These are phyloP conservation scores for Strigomonas galati DNA, from an alignment of 208 protist species.

Conservation along the genomic window DNA sequence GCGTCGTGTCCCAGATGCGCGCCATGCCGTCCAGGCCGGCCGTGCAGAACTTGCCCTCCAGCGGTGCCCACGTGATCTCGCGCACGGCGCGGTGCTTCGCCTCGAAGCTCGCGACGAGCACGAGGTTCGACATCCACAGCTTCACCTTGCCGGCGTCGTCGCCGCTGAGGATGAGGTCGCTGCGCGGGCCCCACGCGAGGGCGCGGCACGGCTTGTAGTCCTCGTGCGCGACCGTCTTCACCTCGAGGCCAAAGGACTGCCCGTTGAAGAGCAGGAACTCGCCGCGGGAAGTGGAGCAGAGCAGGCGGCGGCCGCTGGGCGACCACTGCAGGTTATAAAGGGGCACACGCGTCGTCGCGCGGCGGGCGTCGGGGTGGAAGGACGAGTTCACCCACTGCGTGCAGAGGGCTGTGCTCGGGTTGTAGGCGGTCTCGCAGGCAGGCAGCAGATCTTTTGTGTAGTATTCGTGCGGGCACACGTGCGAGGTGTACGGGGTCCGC, in stretches of 20 bases:
- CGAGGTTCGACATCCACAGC: slow-evolving; percentile 80
- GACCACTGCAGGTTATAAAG: slow-evolving; percentile 79
- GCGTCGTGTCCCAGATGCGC: slow-evolving; percentile 80
- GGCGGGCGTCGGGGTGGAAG: slow-evolving; percentile 75
- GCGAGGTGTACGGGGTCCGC: slow-evolving; percentile 66
- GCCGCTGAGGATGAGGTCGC: slow-evolving; percentile 79
- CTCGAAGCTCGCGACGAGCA: slow-evolving; percentile 74
- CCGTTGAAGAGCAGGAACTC: slow-evolving; percentile 90
- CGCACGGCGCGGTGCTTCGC: slow-evolving; percentile 78
- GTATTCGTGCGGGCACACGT: slow-evolving; percentile 81
- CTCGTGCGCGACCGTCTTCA: slow-evolving; percentile 84
- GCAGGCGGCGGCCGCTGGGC: slow-evolving; percentile 70
- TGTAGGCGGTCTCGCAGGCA: slow-evolving; percentile 62
- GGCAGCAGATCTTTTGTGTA: slow-evolving; percentile 82
- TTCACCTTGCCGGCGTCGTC: slow-evolving; percentile 83
- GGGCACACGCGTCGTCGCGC: slow-evolving; percentile 42
- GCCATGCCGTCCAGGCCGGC: slow-evolving; percentile 81
- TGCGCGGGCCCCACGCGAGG: slow-evolving; percentile 74
- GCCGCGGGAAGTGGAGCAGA: slow-evolving; percentile 73
- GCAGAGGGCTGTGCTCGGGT: slow-evolving; percentile 81
- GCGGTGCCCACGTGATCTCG: slow-evolving; percentile 71
- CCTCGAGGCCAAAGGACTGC: slow-evolving; percentile 83
- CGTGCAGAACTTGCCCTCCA: slow-evolving; percentile 82
- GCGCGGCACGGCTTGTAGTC: slow-evolving; percentile 69
- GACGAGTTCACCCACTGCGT: slow-evolving; percentile 91